A percentile compares a stretch with the other conserved stretches of the same genome.
These are phyloP conservation scores for Roridomyces roridus DNA, from an alignment of 768 basidiomycete genomes.

Conservation along the genomic window DNA sequence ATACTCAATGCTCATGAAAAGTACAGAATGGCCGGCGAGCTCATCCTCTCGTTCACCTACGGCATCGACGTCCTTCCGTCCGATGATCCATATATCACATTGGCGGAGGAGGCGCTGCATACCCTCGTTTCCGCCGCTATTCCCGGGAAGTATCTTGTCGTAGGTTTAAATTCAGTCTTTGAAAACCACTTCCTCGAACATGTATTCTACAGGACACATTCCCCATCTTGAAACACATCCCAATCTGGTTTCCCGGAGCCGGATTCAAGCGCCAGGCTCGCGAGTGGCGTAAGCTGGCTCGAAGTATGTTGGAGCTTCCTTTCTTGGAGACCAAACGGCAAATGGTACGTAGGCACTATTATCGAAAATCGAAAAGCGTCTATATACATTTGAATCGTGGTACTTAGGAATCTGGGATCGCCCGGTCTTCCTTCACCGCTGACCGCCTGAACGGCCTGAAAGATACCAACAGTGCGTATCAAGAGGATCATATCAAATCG, in stretches of 20 bases:
- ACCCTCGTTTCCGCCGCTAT: slow-evolving; percentile 30
- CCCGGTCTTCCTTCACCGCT: slow-evolving; percentile 8
- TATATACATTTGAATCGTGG: background rate
- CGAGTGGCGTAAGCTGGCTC: slow-evolving; percentile 35
- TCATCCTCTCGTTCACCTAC: slow-evolving; percentile 38
- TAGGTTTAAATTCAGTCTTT: slow-evolving; percentile 4
- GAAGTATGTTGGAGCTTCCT: slow-evolving; percentile 44
- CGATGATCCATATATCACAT: slow-evolving; percentile 37
- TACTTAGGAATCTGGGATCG: slow-evolving; percentile 9
- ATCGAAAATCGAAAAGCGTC: background rate
- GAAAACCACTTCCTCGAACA: background rate
- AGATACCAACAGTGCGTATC: slow-evolving; percentile 4
- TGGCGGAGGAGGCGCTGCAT: slow-evolving; percentile 32
- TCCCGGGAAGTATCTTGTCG: slow-evolving; percentile 40
- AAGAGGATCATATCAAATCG: background rate
- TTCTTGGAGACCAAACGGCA: slow-evolving; percentile 39
- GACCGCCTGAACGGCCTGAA: background rate
- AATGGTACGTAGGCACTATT: slow-evolving; percentile 33
- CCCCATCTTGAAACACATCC: slow-evolving; percentile 30
- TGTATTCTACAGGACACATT: background rate
- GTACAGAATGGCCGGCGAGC: slow-evolving; percentile 29
- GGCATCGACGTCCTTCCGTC: slow-evolving; percentile 34
- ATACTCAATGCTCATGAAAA: no score
- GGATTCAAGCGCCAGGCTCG: slow-evolving; percentile 47
- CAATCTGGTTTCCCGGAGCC: slow-evolving; percentile 50